These are phyloP conservation scores for Leptographium lundbergii DNA, from an alignment of 2,329 filamentous ascomycete species.

Conservation along the genomic window DNA sequence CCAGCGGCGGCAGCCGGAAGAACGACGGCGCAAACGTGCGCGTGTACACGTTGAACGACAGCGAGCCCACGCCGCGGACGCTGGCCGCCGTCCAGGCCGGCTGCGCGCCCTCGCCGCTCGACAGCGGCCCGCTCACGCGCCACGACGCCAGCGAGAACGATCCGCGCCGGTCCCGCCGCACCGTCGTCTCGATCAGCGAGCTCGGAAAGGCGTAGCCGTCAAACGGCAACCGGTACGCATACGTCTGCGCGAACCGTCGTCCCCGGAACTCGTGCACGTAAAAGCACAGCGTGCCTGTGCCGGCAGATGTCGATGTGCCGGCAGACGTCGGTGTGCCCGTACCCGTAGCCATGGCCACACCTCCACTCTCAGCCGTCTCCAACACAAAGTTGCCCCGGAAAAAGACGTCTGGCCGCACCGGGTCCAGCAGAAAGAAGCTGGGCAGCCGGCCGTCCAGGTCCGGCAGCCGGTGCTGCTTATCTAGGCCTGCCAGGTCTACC, in stretches of 20 bases:
- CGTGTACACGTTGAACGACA: slow-evolving; percentile 11
- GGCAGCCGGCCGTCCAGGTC: slow-evolving; percentile 9
- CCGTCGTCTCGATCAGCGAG: slow-evolving; percentile 4
- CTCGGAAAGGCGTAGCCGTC: slow-evolving; percentile 1
- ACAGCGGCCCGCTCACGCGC: background rate
- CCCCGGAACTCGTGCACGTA: slow-evolving; percentile 8
- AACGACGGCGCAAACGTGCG: slow-evolving; percentile 4
- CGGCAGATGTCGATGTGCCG: background rate
- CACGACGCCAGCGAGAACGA: slow-evolving; percentile 7
- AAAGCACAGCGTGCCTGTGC: slow-evolving; percentile 3
- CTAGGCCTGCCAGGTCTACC: slow-evolving; percentile 5
- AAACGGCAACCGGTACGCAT: slow-evolving; percentile 3
- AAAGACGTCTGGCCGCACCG: slow-evolving; percentile 5
- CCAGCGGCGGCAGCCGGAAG: slow-evolving; percentile 6
- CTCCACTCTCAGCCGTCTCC: background rate
- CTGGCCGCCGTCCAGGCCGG: background rate
- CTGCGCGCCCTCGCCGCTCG: background rate
- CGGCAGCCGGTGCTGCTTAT: slow-evolving; percentile 5
- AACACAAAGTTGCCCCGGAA: slow-evolving; percentile 6
- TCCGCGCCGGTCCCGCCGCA: slow-evolving; percentile 6
- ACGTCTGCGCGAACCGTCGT: slow-evolving; percentile 5
- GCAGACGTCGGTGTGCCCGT: background rate
- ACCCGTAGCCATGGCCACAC: background rate
- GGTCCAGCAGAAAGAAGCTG: slow-evolving; percentile 9
- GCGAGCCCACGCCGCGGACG: slow-evolving; percentile 1